Evolutionary conservation across 805 yeast species (phyloP).

Genomic region (Tetrapisispora iriomotensis): DNA sequence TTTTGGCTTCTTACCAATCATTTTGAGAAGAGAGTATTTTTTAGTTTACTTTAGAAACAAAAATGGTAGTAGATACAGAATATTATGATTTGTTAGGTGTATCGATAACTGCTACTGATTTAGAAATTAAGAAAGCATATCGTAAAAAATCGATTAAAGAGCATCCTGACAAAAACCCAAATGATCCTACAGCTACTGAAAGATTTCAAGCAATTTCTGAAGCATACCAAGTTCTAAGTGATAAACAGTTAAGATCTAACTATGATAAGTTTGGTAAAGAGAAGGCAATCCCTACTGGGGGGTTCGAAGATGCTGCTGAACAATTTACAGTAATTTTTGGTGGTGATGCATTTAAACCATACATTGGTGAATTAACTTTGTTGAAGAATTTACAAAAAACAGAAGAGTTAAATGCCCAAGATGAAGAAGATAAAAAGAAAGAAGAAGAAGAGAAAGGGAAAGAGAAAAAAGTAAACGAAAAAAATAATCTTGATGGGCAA

Average conservation of each 20-base stretch:
- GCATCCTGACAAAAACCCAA: conserved; percentile 77
- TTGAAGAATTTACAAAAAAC: conserved; percentile 64
- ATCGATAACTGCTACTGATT: conserved; percentile 45
- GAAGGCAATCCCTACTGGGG: conserved; percentile 58
- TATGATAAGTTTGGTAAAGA: conserved; percentile 73
- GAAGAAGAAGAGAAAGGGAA: conserved; percentile 28
- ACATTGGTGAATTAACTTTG: conserved; percentile 82
- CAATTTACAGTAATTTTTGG: conserved; percentile 70
- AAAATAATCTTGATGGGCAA: too few species aligned
- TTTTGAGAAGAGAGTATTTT: too few species aligned
- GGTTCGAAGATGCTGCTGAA: conserved; percentile 67
- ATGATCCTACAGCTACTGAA: conserved; percentile 64
- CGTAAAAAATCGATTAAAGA: conserved; percentile 64
- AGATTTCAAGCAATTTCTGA: conserved; percentile 54
- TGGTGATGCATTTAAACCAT: conserved; percentile 77
- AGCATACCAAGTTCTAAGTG: conserved; percentile 72
- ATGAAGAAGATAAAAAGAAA: conserved; percentile 32
- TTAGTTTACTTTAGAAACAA: too few species aligned
- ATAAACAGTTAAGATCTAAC: conserved; percentile 49
- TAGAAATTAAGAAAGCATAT: conserved; percentile 70
- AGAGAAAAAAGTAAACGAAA: neutral
- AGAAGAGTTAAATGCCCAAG: conserved; percentile 41
- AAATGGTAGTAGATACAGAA: conserved; percentile 65
- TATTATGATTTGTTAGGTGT: conserved; percentile 64
- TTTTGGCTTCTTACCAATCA: too few species aligned